Conservation (phyloP, 192 early-diverging fungal species). For the Endogone sp. region DNA sequence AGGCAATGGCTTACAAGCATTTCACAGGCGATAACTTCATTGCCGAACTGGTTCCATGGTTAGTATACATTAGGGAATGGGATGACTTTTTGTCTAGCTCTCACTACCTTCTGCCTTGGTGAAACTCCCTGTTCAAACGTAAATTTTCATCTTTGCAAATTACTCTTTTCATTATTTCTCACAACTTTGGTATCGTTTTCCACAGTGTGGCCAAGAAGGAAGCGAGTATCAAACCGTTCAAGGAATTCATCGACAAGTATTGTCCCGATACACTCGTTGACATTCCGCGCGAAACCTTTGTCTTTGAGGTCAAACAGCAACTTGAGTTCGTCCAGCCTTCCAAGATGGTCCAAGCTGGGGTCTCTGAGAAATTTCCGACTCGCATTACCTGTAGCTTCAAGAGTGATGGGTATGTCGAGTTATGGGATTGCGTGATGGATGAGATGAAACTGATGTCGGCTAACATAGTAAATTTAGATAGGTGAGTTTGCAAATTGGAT, state of each 20-base stretch:
- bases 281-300: constrained; percentile 16
- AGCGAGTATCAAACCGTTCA: constrained; percentile 13
- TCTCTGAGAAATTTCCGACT: constrained; percentile 11
- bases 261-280: constrained; percentile 14
- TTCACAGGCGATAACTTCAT: constrained; percentile 21
- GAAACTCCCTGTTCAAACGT: neutral
- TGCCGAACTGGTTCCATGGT: constrained; percentile 32
- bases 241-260: constrained; percentile 16
- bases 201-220: constrained; percentile 19
- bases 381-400: constrained; percentile 18
- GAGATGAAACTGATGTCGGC: constrained; percentile 18
- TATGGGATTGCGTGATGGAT: constrained; percentile 36
- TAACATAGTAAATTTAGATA: constrained; percentile 26
- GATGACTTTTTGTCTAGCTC: no score
- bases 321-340: constrained; percentile 8
- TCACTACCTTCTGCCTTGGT: neutral
- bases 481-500: constrained; percentile 6
- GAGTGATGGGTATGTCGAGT: constrained; percentile 19
- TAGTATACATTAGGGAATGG: neutral
- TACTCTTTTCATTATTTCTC: neutral
- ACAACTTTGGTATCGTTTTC: neutral
- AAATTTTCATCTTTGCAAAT: neutral
- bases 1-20: constrained; percentile 16
- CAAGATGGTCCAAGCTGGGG: constrained; percentile 1
- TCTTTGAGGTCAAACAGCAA: constrained; percentile 17